phyloP scores from a whole-genome alignment of 768 basidiomycete genomes.

The Lentinula aciculospora region DNA sequence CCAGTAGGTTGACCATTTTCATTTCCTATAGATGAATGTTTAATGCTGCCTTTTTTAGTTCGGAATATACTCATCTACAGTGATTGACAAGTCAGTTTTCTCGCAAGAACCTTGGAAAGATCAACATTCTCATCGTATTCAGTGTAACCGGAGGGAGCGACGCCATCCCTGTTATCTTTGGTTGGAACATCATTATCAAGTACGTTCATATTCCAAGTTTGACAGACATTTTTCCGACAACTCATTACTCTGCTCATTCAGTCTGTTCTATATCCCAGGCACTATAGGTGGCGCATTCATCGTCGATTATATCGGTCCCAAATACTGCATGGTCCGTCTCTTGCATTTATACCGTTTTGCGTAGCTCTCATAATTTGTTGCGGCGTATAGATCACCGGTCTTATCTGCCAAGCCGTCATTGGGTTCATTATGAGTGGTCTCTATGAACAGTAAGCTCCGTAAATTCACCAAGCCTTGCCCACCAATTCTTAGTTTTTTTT shows the following conservation, averaged over 20 bases:
- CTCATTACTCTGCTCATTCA: slow-evolving; percentile 15
- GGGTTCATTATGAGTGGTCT: slow-evolving; percentile 90
- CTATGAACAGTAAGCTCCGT: slow-evolving; percentile 44
- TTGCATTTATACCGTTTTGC: slow-evolving; percentile 5
- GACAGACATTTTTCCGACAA: slow-evolving; percentile 33
- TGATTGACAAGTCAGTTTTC: slow-evolving; percentile 52
- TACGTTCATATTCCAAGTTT: slow-evolving; percentile 22
- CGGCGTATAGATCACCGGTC: slow-evolving; percentile 51
- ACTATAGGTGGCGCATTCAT: slow-evolving; percentile 71
- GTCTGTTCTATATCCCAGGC: slow-evolving; percentile 64
- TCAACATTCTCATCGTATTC: neutral
- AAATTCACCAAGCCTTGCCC: neutral
- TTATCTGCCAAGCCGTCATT: slow-evolving; percentile 61
- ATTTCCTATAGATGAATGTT: neutral
- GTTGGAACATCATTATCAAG: slow-evolving; percentile 87
- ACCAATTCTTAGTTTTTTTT: neutral
- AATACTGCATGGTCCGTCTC: slow-evolving; percentile 57
- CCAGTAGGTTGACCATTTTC: slow-evolving; percentile 39
- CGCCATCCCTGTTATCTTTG: slow-evolving; percentile 60
- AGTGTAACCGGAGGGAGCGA: slow-evolving; percentile 54
- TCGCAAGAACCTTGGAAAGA: neutral
- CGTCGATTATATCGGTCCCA: slow-evolving; percentile 72
- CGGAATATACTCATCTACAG: slow-evolving; percentile 74
- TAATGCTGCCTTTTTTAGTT: slow-evolving; percentile 39
- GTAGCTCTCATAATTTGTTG: neutral